Evolutionary conservation across 2,329 filamentous ascomycete genomes (phyloP).

Genomic region (Sphaceloma murrayae): DNA sequence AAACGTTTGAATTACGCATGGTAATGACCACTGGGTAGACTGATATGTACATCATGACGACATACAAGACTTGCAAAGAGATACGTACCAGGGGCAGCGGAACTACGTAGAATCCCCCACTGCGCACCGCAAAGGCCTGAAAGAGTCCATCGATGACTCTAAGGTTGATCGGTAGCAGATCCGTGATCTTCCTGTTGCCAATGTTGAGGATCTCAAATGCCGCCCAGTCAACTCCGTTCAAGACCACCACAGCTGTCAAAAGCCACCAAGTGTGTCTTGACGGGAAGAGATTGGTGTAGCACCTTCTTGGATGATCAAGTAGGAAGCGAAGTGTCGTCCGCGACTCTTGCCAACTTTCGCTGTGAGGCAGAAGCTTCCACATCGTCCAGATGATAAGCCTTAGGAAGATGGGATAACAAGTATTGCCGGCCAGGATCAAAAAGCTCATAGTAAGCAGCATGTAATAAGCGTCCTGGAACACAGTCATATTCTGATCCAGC

Average conservation of each 20-base stretch:
- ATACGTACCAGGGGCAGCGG: slow-evolving; percentile 40
- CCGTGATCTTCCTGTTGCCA: slow-evolving; percentile 42
- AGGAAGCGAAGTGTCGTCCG: slow-evolving; percentile 45
- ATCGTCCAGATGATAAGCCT: slow-evolving; percentile 50
- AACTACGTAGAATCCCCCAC: slow-evolving; percentile 43
- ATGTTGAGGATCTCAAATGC: slow-evolving; percentile 47
- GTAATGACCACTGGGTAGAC: slow-evolving; percentile 53
- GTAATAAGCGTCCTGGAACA: slow-evolving; percentile 43
- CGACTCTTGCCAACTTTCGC: slow-evolving; percentile 33
- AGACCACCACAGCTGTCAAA: slow-evolving; percentile 39
- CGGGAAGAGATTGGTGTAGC: slow-evolving; percentile 55
- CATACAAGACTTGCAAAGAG: slow-evolving; percentile 48
- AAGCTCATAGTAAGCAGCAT: slow-evolving; percentile 41
- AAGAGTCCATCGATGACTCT: slow-evolving; percentile 50
- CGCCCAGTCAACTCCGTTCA: slow-evolving; percentile 47
- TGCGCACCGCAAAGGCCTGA: slow-evolving; percentile 45
- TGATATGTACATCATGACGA: slow-evolving; percentile 59
- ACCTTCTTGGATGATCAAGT: slow-evolving; percentile 53
- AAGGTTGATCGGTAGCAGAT: slow-evolving; percentile 35
- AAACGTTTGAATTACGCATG: slow-evolving; percentile 52
- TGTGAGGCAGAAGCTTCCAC: slow-evolving; percentile 38
- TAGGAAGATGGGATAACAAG: slow-evolving; percentile 49
- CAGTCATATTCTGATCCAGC: slow-evolving; percentile 56
- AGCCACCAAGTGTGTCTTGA: slow-evolving; percentile 51
- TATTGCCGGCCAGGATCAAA: slow-evolving; percentile 45